Evolutionary conservation across 495 filamentous ascomycete species (phyloP).

Genomic region (Lineolata rhizophorae): DNA sequence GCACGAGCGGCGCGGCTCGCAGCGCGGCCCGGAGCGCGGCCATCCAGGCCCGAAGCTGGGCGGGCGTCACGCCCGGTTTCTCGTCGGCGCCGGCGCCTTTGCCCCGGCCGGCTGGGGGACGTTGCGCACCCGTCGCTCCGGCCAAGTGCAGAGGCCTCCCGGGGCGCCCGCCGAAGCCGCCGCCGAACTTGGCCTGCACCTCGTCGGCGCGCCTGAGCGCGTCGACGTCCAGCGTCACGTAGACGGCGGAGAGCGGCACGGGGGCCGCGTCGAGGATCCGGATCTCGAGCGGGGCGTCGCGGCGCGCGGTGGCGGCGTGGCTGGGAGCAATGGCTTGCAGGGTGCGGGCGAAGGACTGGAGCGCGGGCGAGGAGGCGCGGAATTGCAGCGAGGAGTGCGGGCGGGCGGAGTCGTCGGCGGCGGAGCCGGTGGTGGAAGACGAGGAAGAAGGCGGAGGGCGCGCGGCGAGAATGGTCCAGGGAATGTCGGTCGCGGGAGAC

Average conservation of each 20-base stretch:
- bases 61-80: constrained; percentile 18
- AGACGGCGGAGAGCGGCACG: constrained; percentile 58
- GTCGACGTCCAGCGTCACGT: constrained; percentile 64
- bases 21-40: constrained; percentile 61
- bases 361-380: constrained; percentile 53
- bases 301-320: constrained; percentile 28
- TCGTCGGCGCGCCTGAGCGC: constrained; percentile 39
- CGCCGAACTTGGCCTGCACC: constrained; percentile 37
- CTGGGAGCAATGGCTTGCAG: constrained; percentile 37
- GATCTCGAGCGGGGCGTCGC: constrained; percentile 40
- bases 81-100: not conserved
- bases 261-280: constrained; percentile 61
- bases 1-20: constrained; percentile 46
- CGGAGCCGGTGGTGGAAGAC: too few relatives aligned
- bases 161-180: constrained; percentile 26
- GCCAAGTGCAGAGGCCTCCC: constrained; percentile 21
- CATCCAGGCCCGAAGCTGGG: constrained; percentile 46
- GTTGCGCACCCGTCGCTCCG: constrained; percentile 6
- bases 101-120: constrained; percentile 5
- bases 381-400: constrained; percentile 60
- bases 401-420: too few relatives aligned
- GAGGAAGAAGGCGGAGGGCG: constrained; percentile 17
- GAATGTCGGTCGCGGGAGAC: constrained; percentile 32
- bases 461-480: constrained; percentile 76
- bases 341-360: constrained; percentile 50